Base-by-base conservation (phyloP, 208 protist species). In the Endotrypanum monterogeii region DNA sequence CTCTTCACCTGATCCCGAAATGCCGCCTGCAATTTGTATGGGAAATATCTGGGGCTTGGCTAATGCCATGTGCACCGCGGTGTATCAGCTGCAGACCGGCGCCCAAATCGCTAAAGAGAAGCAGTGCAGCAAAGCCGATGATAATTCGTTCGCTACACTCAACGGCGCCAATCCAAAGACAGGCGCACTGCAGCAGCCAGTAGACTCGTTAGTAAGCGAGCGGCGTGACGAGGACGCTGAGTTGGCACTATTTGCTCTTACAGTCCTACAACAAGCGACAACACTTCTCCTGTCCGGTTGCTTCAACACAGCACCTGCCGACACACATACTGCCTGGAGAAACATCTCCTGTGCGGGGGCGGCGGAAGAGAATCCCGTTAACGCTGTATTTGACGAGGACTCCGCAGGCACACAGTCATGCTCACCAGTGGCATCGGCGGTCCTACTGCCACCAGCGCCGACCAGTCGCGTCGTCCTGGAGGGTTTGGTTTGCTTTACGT, bases 241-340 rank as follows among this genome's bases (percentile, higher is more conserved):
- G 20, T 80, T 67, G 75, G 23, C 14, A 52, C 72, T 66, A 16
- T 67, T 80, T 14, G 35, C 67, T 35, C 63, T 74, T 12, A 66
- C 61, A 0, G 67, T 80, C 1, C 54, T 74, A 0, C 75, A 74
- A 16, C 32, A 70, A 39, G 67, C 62, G 14, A 39, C 60, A 6
- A 56, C 62, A 20, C 75, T 80, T 3, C 57, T 79, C 12, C 51
- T 80, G 16, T 60, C 55, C 30, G 70, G 75, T 39, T 80, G 75
- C 62, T 55, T 66, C n/a, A 20, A 11, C 44, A 68, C 63, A 9
- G 44, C n/a, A n/a, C 32, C 63, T 1, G 60, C 18, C 60, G 37
- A 30, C 60, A 1, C 37, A 65, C 7, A 18, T 20, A 28, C 23
- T 65, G 32, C 35, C n/a, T 65, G 35, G 44, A 32, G 9, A 46